These are phyloP conservation scores for Thielaviopsis punctulata DNA, from an alignment of 2,329 filamentous ascomycete genomes.

Conservation along the genomic window DNA sequence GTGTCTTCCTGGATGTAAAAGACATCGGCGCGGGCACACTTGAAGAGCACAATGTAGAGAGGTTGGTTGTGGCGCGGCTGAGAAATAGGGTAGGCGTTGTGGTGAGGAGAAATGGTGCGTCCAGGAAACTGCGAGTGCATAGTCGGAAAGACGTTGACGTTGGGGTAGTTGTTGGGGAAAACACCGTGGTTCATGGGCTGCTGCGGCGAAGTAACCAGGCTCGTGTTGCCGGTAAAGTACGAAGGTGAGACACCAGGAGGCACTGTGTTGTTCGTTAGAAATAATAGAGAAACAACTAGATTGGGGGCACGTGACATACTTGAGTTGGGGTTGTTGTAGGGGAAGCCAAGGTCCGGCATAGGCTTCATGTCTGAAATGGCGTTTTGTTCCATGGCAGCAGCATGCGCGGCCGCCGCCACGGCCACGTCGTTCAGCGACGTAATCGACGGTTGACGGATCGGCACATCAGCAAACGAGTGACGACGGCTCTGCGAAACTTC, in stretches of 20 bases:
- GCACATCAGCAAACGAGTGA: slow-evolving; percentile 61
- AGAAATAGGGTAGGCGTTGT: slow-evolving; percentile 41
- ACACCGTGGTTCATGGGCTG: slow-evolving; percentile 6
- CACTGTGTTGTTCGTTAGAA: neutral
- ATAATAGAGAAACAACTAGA: neutral
- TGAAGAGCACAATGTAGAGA: slow-evolving; percentile 86
- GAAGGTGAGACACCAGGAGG: neutral
- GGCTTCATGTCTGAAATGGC: slow-evolving; percentile 3
- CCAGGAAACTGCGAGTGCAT: slow-evolving; percentile 8
- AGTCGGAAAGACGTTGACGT: slow-evolving; percentile 17
- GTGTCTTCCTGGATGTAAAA: slow-evolving; percentile 96
- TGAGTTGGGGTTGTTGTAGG: slow-evolving; percentile 6
- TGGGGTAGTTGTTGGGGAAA: slow-evolving; percentile 18
- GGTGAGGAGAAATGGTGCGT: slow-evolving; percentile 39
- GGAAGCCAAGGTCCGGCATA: slow-evolving; percentile 5
- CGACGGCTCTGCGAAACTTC: slow-evolving; percentile 58
- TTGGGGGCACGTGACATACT: neutral
- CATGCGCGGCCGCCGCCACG: neutral
- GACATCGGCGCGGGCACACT: slow-evolving; percentile 84
- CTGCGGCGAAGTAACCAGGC: slow-evolving; percentile 7
- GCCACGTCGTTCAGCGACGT: slow-evolving; percentile 32
- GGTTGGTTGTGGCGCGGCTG: slow-evolving; percentile 50
- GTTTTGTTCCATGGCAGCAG: slow-evolving; percentile 1
- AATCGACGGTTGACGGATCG: slow-evolving; percentile 45
- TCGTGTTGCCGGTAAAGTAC: slow-evolving; percentile 5